phyloP scores from a whole-genome alignment of 2,329 filamentous ascomycete species.

The Calonectria pauciramosa region DNA sequence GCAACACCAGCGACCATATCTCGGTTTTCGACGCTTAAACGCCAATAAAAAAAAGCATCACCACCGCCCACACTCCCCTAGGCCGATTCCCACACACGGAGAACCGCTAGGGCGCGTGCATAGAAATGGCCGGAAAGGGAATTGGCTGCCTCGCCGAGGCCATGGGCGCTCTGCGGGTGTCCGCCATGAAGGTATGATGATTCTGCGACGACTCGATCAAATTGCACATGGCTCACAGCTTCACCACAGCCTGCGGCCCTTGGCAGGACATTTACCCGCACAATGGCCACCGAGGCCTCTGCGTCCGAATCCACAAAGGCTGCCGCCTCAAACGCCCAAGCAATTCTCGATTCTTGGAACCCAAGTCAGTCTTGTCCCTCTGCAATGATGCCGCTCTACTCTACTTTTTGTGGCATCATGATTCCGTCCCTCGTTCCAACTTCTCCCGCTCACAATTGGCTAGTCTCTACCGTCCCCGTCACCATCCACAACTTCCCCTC shows the following conservation, averaged over 20 bases:
- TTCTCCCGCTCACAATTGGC: constrained; percentile 21
- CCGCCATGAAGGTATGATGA: constrained; percentile 53
- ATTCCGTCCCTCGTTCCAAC: not conserved
- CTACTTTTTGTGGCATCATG: constrained; percentile 5
- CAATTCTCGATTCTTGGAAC: constrained; percentile 58
- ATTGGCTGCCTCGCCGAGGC: constrained; percentile 66
- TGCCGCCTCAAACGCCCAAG: constrained; percentile 39
- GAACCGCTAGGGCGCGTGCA: not conserved
- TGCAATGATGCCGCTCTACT: not conserved
- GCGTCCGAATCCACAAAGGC: constrained; percentile 53
- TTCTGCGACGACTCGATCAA: not conserved
- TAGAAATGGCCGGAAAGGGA: constrained; percentile 61
- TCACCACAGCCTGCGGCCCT: constrained; percentile 50
- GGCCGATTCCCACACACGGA: not conserved
- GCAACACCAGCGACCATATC: constrained; percentile 32
- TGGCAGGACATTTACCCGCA: constrained; percentile 61
- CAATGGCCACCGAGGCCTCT: constrained; percentile 69
- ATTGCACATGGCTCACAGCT: constrained; percentile 26
- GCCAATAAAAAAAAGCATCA: constrained; percentile 26
- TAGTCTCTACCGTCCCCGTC: constrained; percentile 77
- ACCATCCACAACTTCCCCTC: constrained; percentile 93
- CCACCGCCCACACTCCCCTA: not conserved
- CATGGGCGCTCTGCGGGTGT: constrained; percentile 63
- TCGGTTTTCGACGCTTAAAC: constrained; percentile 42
- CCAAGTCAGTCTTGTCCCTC: constrained; percentile 54